Conservation (phyloP, 495 filamentous ascomycete species). For the Talaromyces stipitatus region DNA sequence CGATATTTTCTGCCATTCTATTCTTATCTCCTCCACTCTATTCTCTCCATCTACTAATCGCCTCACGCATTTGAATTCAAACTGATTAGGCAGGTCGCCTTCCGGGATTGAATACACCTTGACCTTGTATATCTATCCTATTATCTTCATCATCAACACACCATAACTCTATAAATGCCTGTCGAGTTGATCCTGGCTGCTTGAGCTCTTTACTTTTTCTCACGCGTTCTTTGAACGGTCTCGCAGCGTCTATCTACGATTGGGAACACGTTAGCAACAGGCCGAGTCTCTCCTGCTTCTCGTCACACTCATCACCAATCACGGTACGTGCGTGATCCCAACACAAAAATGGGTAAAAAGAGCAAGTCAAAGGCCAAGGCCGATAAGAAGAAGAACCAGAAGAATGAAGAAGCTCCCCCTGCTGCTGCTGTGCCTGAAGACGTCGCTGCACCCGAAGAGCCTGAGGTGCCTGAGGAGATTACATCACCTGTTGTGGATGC, state of each 20-base stretch:
- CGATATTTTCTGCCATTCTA: neutral
- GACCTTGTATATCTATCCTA: conserved; percentile 3
- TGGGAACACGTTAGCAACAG: conserved; percentile 35
- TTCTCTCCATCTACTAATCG: neutral
- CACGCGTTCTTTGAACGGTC: neutral
- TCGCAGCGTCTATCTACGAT: conserved; percentile 13
- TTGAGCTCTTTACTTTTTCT: neutral
- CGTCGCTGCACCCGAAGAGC: neutral
- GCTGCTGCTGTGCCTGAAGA: neutral
- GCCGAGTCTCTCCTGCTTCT: conserved; percentile 6
- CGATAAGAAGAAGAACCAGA: conserved; percentile 31
- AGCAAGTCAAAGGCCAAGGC: conserved; percentile 29
- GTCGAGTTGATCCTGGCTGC: neutral
- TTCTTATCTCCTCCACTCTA: conserved; percentile 4
- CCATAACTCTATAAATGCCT: neutral
- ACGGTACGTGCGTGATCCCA: conserved; percentile 26
- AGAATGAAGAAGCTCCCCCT: conserved; percentile 16
- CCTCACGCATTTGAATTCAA: neutral
- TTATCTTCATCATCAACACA: neutral
- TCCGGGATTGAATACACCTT: neutral
- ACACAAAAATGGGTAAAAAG: conserved; percentile 23
- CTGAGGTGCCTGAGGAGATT: neutral
- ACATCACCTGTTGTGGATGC: neutral
- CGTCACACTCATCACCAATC: neutral
- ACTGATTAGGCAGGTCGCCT: neutral